Evolutionary conservation across 768 basidiomycete genomes (phyloP).

Genomic region (Agrocybe chaxingu): DNA sequence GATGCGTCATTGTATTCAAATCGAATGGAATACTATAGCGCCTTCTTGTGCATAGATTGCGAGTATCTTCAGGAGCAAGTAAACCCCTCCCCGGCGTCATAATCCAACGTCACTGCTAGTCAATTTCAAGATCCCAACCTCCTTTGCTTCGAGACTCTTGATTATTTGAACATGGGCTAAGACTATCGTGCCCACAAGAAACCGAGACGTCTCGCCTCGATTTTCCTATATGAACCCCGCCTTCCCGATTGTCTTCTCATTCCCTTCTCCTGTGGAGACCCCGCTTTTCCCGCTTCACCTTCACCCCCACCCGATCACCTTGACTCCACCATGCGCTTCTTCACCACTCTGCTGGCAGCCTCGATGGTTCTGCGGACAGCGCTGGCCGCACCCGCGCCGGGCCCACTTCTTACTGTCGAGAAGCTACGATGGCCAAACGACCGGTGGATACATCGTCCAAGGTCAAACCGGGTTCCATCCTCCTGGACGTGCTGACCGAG

Average conservation of each 20-base stretch:
- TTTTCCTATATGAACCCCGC: not conserved
- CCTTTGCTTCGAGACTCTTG: too few relatives aligned
- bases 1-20: not conserved
- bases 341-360: conserved; percentile 4
- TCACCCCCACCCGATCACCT: not conserved
- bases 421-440: conserved; percentile 6
- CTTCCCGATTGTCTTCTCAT: not conserved
- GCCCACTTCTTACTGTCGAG: not conserved
- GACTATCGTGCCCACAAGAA: too few relatives aligned
- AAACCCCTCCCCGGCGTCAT: too few relatives aligned
- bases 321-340: conserved; percentile 5
- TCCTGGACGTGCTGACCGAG: conserved; percentile 3
- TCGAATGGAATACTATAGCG: not conserved
- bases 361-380: conserved; percentile 1
- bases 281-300: not conserved
- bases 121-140: too few relatives aligned
- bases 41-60: not conserved
- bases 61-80: too few relatives aligned
- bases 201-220: too few relatives aligned
- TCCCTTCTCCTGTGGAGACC: not conserved
- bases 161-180: too few relatives aligned
- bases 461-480: conserved; percentile 17
- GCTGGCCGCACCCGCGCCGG: not conserved
- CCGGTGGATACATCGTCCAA: conserved; percentile 16
- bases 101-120: too few relatives aligned